phyloP scores from a whole-genome alignment of 2,329 filamentous ascomycete genomes.

The Aspergillus jensenii region DNA sequence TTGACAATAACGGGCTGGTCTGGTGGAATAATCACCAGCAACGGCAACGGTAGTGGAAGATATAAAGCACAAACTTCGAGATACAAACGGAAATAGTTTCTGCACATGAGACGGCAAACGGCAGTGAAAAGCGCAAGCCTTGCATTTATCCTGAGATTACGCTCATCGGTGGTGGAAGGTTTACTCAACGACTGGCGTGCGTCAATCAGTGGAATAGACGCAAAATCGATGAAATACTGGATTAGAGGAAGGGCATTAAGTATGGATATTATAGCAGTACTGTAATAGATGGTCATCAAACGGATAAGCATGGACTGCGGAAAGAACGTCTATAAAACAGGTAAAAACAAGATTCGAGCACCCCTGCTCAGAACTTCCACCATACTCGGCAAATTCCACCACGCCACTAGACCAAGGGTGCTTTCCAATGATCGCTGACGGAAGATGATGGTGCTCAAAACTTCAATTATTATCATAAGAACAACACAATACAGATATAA shows the following conservation, averaged over 20 bases:
- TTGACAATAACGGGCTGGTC: too few relatives aligned
- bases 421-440: conserved; percentile 21
- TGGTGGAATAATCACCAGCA: too few relatives aligned
- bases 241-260: not conserved
- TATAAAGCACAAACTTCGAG: too few relatives aligned
- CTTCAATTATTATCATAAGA: conserved; percentile 45
- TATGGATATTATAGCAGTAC: too few relatives aligned
- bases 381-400: not conserved
- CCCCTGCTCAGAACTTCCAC: conserved; percentile 18
- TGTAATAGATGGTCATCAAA: conserved; percentile 11
- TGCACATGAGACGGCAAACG: not conserved
- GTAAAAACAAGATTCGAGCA: conserved; percentile 12
- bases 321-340: conserved; percentile 29
- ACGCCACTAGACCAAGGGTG: conserved; percentile 17
- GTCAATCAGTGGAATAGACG: not conserved
- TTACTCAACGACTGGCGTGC: not conserved
- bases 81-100: not conserved
- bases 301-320: conserved; percentile 15
- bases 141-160: not conserved
- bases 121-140: not conserved
- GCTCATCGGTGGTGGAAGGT: not conserved
- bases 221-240: not conserved
- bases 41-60: too few relatives aligned
- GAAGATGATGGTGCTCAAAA: conserved; percentile 32
- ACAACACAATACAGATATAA: conserved; percentile 32